Conservation (phyloP, 169 alveolate species). For the Ichthyophthirius multifiliis region DNA sequence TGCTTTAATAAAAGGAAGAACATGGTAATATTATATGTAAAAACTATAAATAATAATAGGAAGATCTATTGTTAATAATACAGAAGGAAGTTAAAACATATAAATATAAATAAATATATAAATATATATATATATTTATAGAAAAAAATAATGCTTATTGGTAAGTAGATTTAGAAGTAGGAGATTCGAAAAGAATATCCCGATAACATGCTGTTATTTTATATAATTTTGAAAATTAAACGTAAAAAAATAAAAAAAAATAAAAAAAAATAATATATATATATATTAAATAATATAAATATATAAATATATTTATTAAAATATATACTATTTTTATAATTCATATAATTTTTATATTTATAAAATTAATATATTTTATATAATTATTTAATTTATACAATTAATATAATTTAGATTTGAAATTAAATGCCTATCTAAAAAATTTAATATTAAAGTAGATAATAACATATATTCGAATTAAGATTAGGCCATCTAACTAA, state of each 20-base stretch:
- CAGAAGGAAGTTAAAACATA: neutral
- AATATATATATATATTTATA: neutral
- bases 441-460: constrained; percentile 3
- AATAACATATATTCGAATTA: neutral
- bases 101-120: neutral
- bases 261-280: no score
- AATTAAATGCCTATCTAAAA: constrained; percentile 14
- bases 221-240: constrained; percentile 4
- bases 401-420: neutral
- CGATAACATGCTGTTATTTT: constrained; percentile 15
- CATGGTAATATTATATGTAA: constrained; percentile 16
- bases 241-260: no score
- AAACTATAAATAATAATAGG: constrained; percentile 14
- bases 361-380: neutral
- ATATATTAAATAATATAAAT: no score
- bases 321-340: no score
- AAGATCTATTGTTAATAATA: neutral
- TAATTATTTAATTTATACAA: no score
- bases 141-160: neutral
- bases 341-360: neutral
- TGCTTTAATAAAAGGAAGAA: constrained; percentile 15
- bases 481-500: neutral
- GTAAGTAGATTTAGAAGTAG: constrained; percentile 14
- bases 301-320: no score
- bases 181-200: constrained; percentile 1